These are phyloP conservation scores for Heterobasidion parviporum DNA, from an alignment of 1,284 basidiomycete species.

Conservation along the genomic window DNA sequence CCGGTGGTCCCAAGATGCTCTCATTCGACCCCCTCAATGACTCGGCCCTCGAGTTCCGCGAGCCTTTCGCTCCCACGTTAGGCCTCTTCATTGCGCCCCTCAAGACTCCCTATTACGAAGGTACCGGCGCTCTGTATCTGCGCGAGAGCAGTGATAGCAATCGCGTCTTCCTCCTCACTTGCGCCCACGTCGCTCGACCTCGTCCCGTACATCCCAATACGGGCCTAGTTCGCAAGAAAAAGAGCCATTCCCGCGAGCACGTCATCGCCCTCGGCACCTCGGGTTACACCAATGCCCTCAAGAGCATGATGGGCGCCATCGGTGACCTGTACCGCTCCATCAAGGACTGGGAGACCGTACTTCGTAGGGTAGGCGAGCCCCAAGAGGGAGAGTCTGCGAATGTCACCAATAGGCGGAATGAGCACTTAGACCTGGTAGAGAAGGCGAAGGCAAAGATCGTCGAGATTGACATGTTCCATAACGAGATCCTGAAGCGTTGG, in stretches of 20 bases:
- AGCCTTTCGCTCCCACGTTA: slow-evolving; percentile 23
- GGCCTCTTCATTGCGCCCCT: slow-evolving; percentile 21
- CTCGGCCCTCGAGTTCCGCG: slow-evolving; percentile 14
- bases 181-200: slow-evolving; percentile 15
- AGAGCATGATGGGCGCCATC: slow-evolving; percentile 22
- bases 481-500: slow-evolving; percentile 18
- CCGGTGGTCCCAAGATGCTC: slow-evolving; percentile 18
- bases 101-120: slow-evolving; percentile 18
- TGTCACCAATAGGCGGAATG: slow-evolving; percentile 18
- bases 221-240: slow-evolving; percentile 9
- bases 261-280: slow-evolving; percentile 25
- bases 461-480: slow-evolving; percentile 16
- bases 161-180: slow-evolving; percentile 20
- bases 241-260: slow-evolving; percentile 22
- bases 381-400: slow-evolving; percentile 14
- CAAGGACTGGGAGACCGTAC: slow-evolving; percentile 13
- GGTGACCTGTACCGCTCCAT: slow-evolving; percentile 16
- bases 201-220: slow-evolving; percentile 20
- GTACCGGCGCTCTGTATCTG: slow-evolving; percentile 22
- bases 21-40: slow-evolving; percentile 11
- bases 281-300: slow-evolving; percentile 20
- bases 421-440: slow-evolving; percentile 13
- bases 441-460: slow-evolving; percentile 15
- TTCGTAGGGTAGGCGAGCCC: slow-evolving; percentile 16
- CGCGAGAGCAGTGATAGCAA: slow-evolving; percentile 14